Percentiles rank a stretch among this genome's conserved stretches.
phyloP scores from a whole-genome alignment of 257 asterid genomes.

The Galeopsis tetrahit region DNA sequence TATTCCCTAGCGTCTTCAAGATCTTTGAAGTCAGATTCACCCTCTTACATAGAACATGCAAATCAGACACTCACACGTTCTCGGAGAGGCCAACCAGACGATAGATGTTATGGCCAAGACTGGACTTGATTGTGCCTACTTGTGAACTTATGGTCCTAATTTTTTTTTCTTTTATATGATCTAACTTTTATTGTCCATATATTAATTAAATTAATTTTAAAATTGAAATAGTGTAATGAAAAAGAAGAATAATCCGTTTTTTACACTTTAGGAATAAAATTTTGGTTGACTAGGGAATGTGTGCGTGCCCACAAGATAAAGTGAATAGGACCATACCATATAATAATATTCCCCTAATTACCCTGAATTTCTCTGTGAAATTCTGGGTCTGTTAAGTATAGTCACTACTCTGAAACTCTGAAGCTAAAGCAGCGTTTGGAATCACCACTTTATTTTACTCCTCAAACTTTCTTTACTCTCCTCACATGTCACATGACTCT shows the following conservation, averaged over 20 bases:
- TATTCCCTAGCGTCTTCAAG: too few species aligned
- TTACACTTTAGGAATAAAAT: not conserved
- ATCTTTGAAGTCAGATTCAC: too few species aligned
- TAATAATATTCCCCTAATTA: not conserved
- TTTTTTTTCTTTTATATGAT: too few species aligned
- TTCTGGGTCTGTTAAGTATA: slow-evolving; percentile 28
- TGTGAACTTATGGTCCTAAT: too few species aligned
- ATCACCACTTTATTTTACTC: slow-evolving; percentile 16
- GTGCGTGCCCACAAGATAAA: slow-evolving; percentile 27
- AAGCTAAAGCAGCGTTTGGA: slow-evolving; percentile 35
- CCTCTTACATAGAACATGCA: too few species aligned
- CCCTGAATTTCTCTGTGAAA: slow-evolving; percentile 28
- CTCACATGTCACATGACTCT: slow-evolving; percentile 34
- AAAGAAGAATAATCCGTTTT: not conserved
- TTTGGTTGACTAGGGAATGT: not conserved
- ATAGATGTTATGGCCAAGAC: too few species aligned
- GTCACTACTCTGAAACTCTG: slow-evolving; percentile 20
- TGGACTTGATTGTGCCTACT: too few species aligned
- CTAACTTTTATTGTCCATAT: too few species aligned
- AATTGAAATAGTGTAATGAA: not conserved
- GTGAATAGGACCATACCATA: slow-evolving; percentile 30
- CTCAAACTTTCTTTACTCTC: too few species aligned
- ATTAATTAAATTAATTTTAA: not conserved
- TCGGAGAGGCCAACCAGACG: too few species aligned
- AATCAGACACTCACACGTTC: too few species aligned